Base-by-base conservation (phyloP, 129 eudicot genomes). In the Pulicaria dysenterica region DNA sequence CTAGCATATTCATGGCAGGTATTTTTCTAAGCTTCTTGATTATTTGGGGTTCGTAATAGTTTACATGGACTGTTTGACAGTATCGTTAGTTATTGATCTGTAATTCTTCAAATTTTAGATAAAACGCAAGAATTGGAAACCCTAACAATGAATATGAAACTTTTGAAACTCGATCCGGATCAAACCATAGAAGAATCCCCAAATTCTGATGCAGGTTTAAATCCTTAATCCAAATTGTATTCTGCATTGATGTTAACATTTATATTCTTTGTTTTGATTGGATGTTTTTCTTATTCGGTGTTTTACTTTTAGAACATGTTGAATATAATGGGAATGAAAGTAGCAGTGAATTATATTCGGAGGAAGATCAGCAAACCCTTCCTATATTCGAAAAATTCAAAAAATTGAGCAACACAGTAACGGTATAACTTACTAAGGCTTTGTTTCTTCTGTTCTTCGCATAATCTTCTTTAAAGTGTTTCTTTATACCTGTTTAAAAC, bases 381-480 rank as follows among this genome's bases (percentile, higher is more conserved):
- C 96, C 96, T 1, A 77, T 94, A 48, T 71, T 85, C n/a, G 56
- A 45, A 65, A 94, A 94, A 76, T 53, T 94, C 14, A 83, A 74
- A 69, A 81, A 79, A 41, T 66, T 93, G 65, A 85, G 89, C 63
- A 73, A 73, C 77, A 86, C 83, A 86, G 80, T 90, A 37, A 82
- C 43, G 92, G 98, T 90, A 82, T 19, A 36, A 70, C 16, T 62
- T 49, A 49, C 50, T 17, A 51, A 17, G 3, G 36, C 51, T 31
- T 34, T 70, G 55, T 58, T 65, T 4, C n/a, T 53, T 58, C 14
- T 39, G 43, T 39, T 34, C 38, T 46, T 43, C 6, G 0, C 39
- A 5, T 17, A 43, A 9, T 7, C 12, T 8, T 55, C 45, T 15
- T 42, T 15, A 39, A n/a, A 47, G 4, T 5, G 19, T 42, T 75